Conservation (phyloP, 2,329 filamentous ascomycete genomes). For the Aspergillus brunneoviolaceus region DNA sequence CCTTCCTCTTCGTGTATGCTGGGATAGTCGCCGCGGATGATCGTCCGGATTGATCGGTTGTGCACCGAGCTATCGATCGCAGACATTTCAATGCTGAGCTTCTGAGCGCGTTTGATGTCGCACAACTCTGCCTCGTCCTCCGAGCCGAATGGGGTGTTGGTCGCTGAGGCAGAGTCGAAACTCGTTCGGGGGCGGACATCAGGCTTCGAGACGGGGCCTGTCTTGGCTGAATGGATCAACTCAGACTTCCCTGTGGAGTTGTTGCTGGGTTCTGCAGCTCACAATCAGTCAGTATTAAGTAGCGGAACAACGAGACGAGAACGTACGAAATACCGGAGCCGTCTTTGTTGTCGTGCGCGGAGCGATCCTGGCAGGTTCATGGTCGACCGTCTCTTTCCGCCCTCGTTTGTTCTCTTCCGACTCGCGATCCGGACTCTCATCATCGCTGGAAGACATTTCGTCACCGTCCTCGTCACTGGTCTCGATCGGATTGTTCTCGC, state of each 20-base stretch:
- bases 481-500: conserved; percentile 61
- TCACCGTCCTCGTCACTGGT: conserved; percentile 63
- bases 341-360: conserved; percentile 8
- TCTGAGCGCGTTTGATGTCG: conserved; percentile 85
- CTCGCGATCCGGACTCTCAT: conserved; percentile 49
- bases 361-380: conserved; percentile 8
- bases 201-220: conserved; percentile 40
- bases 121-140: conserved; percentile 82
- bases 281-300: not conserved
- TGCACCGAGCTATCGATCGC: conserved; percentile 70
- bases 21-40: conserved; percentile 82
- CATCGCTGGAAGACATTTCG: conserved; percentile 62
- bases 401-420: conserved; percentile 31
- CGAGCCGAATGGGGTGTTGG: conserved; percentile 68
- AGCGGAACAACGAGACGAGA: not conserved
- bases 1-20: conserved; percentile 72
- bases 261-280: conserved; percentile 10
- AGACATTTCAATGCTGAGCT: conserved; percentile 76
- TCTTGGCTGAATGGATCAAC: conserved; percentile 36
- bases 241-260: conserved; percentile 12
- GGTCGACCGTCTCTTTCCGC: conserved; percentile 30
- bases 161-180: conserved; percentile 66
- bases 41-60: conserved; percentile 81
- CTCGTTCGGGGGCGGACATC: conserved; percentile 78
- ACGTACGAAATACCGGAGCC: conserved; percentile 11